phyloP scores from a whole-genome alignment of 441 rosid genomes.

The Gossypium trilobum region DNA sequence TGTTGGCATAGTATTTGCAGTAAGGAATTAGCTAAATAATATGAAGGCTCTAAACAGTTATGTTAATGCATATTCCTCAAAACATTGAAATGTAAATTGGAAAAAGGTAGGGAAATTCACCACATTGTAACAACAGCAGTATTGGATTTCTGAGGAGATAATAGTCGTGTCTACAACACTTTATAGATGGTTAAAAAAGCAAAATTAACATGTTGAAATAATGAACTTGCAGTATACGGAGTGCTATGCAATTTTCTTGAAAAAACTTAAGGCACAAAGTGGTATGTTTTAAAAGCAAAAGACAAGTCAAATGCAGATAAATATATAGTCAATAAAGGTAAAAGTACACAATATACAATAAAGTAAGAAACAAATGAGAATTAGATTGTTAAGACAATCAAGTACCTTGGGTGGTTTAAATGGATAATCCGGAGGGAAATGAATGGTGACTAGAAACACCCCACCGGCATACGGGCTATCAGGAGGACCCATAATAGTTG shows the following conservation, averaged over 20 bases:
- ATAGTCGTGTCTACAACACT: neutral
- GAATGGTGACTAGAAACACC: conserved; percentile 72
- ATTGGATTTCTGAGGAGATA: neutral
- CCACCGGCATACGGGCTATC: conserved; percentile 82
- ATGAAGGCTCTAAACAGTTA: neutral
- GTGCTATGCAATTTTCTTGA: neutral
- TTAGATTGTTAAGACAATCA: neutral
- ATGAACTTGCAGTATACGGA: neutral
- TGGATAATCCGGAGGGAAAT: conserved; percentile 80
- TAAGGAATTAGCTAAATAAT: neutral
- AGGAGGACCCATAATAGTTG: conserved; percentile 80
- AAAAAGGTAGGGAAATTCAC: neutral
- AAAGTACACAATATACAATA: neutral
- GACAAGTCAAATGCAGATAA: neutral
- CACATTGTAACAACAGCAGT: neutral
- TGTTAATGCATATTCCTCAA: neutral
- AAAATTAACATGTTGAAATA: neutral
- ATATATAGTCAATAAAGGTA: neutral
- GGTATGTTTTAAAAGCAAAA: neutral
- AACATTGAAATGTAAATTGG: neutral
- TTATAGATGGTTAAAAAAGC: neutral
- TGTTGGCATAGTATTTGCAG: neutral
- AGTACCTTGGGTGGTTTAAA: conserved; percentile 80
- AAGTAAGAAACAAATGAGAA: neutral
- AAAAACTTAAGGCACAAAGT: neutral